phyloP scores from a whole-genome alignment of 768 basidiomycete genomes.

The Galerina marginata region DNA sequence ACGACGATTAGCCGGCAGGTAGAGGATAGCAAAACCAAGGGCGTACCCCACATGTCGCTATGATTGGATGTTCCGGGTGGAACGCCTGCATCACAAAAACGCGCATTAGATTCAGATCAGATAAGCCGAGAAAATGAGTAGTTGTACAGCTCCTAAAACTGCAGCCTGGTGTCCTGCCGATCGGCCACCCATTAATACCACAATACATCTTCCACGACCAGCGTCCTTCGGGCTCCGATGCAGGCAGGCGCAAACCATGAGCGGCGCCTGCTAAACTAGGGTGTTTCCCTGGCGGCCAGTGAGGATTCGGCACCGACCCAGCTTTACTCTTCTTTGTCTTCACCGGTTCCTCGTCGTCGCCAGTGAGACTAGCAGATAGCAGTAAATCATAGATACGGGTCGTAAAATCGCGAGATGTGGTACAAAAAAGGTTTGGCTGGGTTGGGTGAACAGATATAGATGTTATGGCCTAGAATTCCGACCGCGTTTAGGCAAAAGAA shows the following conservation, averaged over 20 bases:
- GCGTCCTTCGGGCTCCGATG: conserved; percentile 63
- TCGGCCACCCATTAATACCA: conserved; percentile 69
- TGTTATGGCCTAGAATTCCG: conserved; percentile 56
- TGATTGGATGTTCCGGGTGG: conserved; percentile 63
- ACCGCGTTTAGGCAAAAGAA: neutral
- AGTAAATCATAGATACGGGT: conserved; percentile 71
- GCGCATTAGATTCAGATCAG: neutral
- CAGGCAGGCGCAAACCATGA: conserved; percentile 67
- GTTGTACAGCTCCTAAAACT: conserved; percentile 65
- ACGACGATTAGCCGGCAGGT: neutral
- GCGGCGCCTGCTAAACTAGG: conserved; percentile 70
- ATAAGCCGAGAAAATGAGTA: neutral
- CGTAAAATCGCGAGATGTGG: conserved; percentile 75
- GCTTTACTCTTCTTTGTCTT: conserved; percentile 5
- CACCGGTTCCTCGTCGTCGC: conserved; percentile 7
- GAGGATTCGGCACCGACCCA: conserved; percentile 47
- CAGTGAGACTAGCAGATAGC: conserved; percentile 26
- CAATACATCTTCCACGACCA: conserved; percentile 67
- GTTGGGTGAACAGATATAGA: conserved; percentile 69
- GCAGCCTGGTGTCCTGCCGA: conserved; percentile 78
- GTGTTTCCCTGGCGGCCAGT: conserved; percentile 55
- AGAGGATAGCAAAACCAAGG: conserved; percentile 1
- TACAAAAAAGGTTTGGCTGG: conserved; percentile 64
- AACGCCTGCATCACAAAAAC: conserved; percentile 55
- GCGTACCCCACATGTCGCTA: conserved; percentile 81